phyloP scores from a whole-genome alignment of 805 yeast species.

The Wickerhamomyces tratensis region DNA sequence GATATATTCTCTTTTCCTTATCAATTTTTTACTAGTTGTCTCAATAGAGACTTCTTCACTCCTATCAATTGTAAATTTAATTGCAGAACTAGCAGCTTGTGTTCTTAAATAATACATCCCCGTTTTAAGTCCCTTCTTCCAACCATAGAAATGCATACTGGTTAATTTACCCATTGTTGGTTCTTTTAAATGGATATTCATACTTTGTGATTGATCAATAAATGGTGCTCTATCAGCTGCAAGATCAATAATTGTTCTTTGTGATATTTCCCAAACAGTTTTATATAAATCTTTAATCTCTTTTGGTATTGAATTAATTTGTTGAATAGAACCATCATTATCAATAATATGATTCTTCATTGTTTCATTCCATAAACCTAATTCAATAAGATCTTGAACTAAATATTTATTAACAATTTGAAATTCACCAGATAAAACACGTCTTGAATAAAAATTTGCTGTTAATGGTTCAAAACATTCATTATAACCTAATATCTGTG shows the following conservation, averaged over 20 bases:
- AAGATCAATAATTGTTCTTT: conserved; percentile 76
- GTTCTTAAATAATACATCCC: conserved; percentile 96
- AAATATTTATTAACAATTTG: conserved; percentile 87
- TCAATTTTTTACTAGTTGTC: no score
- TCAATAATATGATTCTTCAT: conserved; percentile 71
- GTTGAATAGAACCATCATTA: conserved; percentile 80
- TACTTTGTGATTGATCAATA: conserved; percentile 85
- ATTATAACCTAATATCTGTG: conserved; percentile 87
- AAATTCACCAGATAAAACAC: conserved; percentile 89
- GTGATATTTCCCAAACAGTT: conserved; percentile 96
- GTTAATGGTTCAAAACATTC: conserved; percentile 97
- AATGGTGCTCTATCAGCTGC: conserved; percentile 77
- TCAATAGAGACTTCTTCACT: conserved; percentile 24
- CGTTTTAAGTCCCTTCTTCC: conserved; percentile 94
- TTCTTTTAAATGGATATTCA: conserved; percentile 74
- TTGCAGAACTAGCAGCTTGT: conserved; percentile 94
- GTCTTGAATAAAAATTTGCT: conserved; percentile 81
- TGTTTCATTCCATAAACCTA: conserved; percentile 75
- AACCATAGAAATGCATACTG: conserved; percentile 93
- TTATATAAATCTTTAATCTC: conserved; percentile 72
- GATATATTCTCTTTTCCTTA: no score
- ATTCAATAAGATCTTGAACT: conserved; percentile 68
- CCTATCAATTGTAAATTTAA: conserved; percentile 73
- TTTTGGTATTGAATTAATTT: conserved; percentile 62
- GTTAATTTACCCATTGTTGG: conserved; percentile 95